Evolutionary conservation across 257 asterid species (phyloP).

Genomic region (Sherardia arvensis): DNA sequence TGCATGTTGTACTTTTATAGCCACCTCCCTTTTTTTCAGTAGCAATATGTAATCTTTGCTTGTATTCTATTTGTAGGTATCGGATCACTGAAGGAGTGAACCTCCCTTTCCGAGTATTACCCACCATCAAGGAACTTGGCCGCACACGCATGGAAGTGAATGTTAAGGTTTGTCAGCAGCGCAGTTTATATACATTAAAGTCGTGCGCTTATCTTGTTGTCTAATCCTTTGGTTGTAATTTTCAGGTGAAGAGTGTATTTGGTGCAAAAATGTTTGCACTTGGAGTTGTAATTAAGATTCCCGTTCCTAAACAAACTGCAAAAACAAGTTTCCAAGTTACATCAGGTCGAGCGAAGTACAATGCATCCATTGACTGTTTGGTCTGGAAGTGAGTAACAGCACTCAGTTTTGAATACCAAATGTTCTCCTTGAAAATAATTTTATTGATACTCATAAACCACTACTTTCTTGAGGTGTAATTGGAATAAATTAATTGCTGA

Average conservation of each 20-base stretch:
- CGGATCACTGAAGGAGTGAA: constrained; percentile 99
- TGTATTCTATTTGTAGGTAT: constrained; percentile 45
- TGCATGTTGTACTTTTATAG: not conserved
- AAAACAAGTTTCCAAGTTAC: constrained; percentile 98
- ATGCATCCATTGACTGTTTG: constrained; percentile 90
- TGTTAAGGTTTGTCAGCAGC: constrained; percentile 68
- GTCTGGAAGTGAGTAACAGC: constrained; percentile 90
- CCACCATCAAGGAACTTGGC: constrained; percentile 98
- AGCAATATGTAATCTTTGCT: constrained; percentile 1
- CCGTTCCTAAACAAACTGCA: constrained; percentile 99
- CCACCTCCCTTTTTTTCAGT: not conserved
- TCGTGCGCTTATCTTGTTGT: not conserved
- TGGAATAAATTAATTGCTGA: not conserved
- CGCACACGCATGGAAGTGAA: constrained; percentile 99
- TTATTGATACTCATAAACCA: not conserved
- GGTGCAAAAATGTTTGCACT: constrained; percentile 99
- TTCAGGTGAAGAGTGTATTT: constrained; percentile 96
- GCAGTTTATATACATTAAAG: constrained; percentile 7
- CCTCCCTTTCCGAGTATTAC: constrained; percentile 96
- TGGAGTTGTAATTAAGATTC: constrained; percentile 93
- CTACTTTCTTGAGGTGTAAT: not conserved
- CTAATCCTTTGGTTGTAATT: constrained; percentile 10
- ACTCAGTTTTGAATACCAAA: not conserved
- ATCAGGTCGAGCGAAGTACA: constrained; percentile 92
- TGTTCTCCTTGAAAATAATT: too few relatives aligned